Conservation (phyloP, 306 rosid species). For the Trichosanthes cucumerina region DNA sequence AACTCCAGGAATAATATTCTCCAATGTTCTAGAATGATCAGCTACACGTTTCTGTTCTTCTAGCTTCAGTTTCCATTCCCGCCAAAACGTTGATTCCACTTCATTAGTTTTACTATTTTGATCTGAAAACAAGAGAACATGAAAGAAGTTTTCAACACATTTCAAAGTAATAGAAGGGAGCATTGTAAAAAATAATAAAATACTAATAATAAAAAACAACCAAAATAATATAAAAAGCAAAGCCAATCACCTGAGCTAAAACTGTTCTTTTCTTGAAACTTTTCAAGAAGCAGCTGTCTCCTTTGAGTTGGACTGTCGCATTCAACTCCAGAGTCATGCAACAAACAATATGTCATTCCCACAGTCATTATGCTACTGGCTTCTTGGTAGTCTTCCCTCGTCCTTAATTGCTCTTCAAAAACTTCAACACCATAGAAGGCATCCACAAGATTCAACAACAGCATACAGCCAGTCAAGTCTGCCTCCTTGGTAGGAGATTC, state of each 20-base stretch:
- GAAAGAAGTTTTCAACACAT: constrained; percentile 6
- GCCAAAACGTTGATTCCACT: constrained; percentile 91
- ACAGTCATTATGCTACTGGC: constrained; percentile 74
- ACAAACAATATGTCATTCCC: constrained; percentile 79
- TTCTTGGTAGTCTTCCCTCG: constrained; percentile 73
- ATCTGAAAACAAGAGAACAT: constrained; percentile 30
- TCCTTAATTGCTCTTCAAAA: constrained; percentile 82
- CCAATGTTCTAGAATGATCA: constrained; percentile 70
- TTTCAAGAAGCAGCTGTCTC: constrained; percentile 61
- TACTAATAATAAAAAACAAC: background rate
- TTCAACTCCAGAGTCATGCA: constrained; percentile 62
- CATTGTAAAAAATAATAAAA: background rate
- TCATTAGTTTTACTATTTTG: constrained; percentile 59
- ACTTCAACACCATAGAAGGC: constrained; percentile 81
- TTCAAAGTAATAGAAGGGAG: background rate
- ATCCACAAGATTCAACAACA: constrained; percentile 83
- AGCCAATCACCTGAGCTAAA: constrained; percentile 42
- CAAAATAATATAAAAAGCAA: constrained; percentile 7
- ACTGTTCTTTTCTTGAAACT: constrained; percentile 66
- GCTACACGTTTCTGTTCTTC: constrained; percentile 78
- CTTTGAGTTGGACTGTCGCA: constrained; percentile 50
- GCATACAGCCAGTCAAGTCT: constrained; percentile 59
- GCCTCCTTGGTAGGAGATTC: constrained; percentile 73
- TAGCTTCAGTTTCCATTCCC: constrained; percentile 87
- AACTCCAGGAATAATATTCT: constrained; percentile 81